Evolutionary conservation across 495 filamentous ascomycete species (phyloP).

Genomic region (Cercophora newfieldiana): DNA sequence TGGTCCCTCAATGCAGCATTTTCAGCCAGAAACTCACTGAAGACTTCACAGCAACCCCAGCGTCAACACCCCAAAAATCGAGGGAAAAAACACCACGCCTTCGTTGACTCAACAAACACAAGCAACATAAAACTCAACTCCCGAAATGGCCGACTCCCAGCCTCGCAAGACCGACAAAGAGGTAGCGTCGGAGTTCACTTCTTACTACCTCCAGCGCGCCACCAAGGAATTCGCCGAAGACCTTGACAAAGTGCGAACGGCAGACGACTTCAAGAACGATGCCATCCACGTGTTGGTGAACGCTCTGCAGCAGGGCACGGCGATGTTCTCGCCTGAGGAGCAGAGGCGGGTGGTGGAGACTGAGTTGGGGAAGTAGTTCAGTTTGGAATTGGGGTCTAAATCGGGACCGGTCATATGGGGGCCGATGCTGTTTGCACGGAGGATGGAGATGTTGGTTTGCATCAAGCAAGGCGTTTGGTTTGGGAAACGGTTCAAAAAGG

Average conservation of each 20-base stretch:
- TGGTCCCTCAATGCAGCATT: neutral
- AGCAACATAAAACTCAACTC: neutral
- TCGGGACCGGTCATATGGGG: too few species aligned
- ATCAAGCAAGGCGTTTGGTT: neutral
- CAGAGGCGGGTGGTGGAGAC: conserved; percentile 40
- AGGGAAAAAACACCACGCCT: neutral
- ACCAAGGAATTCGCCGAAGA: conserved; percentile 72
- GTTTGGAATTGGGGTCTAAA: too few species aligned
- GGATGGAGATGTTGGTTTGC: neutral
- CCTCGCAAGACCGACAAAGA: conserved; percentile 37
- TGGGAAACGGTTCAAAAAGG: neutral
- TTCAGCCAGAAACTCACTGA: neutral
- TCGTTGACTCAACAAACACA: too few species aligned
- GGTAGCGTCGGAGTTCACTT: conserved; percentile 51
- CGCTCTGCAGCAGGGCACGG: conserved; percentile 64
- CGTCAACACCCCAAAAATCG: neutral
- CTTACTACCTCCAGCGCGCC: conserved; percentile 63
- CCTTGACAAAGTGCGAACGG: conserved; percentile 62
- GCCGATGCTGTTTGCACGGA: too few species aligned
- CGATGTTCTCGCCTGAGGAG: conserved; percentile 47
- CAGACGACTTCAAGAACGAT: conserved; percentile 66
- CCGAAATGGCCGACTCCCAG: conserved; percentile 8
- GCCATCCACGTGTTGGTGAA: conserved; percentile 62
- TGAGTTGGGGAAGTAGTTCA: neutral
- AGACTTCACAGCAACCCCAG: neutral